Conservation (phyloP, 164 flowering plant genomes). For the Aristolochia fimbriata region DNA sequence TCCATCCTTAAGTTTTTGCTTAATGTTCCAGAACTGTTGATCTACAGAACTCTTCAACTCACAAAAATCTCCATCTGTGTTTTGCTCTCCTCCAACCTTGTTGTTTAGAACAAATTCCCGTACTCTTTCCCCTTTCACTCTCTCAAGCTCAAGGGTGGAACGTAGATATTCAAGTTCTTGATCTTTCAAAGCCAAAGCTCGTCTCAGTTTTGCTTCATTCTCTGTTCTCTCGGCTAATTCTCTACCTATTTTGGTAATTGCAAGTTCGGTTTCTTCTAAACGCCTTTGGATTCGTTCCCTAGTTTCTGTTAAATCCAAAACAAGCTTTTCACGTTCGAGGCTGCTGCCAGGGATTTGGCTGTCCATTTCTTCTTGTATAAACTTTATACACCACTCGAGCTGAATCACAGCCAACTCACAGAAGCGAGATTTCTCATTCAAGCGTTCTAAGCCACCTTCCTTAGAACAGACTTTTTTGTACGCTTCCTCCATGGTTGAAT, state of each 20-base stretch:
- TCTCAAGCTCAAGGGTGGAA: conserved; percentile 23
- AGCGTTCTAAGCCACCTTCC: conserved; percentile 43
- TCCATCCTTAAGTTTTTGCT: conserved; percentile 39
- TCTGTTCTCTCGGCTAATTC: conserved; percentile 40
- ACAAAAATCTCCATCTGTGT: conserved; percentile 28
- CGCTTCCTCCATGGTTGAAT: conserved; percentile 64
- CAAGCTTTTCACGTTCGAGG: conserved; percentile 31
- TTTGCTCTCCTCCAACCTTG: conserved; percentile 17
- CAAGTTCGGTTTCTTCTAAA: conserved; percentile 38
- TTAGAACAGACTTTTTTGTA: conserved; percentile 47
- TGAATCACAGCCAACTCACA: conserved; percentile 71
- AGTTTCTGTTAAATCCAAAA: conserved; percentile 40
- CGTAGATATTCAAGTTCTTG: conserved; percentile 31
- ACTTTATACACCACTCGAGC: conserved; percentile 56
- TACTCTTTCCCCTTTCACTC: conserved; percentile 19
- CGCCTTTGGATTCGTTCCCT: conserved; percentile 53
- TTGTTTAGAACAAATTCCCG: conserved; percentile 12
- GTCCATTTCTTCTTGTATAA: conserved; percentile 51
- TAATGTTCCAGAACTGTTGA: conserved; percentile 45
- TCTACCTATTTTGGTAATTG: conserved; percentile 45
- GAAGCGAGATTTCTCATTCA: conserved; percentile 64
- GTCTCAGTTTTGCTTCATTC: conserved; percentile 41
- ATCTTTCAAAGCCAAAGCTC: conserved; percentile 46
- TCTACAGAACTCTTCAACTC: conserved; percentile 48
- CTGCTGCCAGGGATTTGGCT: conserved; percentile 22